A percentile compares a stretch with the other conserved stretches of the same genome.
phyloP scores from a whole-genome alignment of 2,329 filamentous ascomycete genomes.

The Nothopassalora personata region DNA sequence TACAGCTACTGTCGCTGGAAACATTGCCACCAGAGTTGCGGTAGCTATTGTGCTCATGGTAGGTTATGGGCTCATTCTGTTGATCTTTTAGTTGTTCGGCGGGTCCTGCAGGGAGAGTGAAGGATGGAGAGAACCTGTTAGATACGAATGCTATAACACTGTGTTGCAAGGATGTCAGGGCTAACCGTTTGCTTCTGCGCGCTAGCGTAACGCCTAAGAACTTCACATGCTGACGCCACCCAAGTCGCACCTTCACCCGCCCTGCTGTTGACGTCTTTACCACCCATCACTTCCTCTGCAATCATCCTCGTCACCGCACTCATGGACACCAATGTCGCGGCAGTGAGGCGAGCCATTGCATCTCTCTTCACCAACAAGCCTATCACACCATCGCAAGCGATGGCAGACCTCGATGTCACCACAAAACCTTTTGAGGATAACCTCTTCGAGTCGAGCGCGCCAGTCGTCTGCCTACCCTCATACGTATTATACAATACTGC shows the following conservation, averaged over 20 bases:
- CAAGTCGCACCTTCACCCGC: neutral
- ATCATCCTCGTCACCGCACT: neutral
- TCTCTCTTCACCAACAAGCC: neutral
- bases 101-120: neutral
- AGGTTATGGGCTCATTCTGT: neutral
- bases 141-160: neutral
- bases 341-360: neutral
- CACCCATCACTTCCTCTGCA: neutral
- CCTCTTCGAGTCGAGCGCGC: neutral
- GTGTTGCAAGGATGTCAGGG: neutral
- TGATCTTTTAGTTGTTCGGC: neutral
- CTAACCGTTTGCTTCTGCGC: neutral
- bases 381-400: neutral
- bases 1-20: neutral
- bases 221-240: neutral
- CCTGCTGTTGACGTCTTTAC: neutral
- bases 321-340: neutral
- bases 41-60: neutral
- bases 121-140: neutral
- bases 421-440: neutral
- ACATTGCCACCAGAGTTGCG: neutral
- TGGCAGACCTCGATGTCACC: neutral
- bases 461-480: neutral
- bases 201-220: neutral
- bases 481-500: neutral